These are phyloP conservation scores for Plasmodium inui DNA, from an alignment of 169 alveolate genomes.

Conservation along the genomic window DNA sequence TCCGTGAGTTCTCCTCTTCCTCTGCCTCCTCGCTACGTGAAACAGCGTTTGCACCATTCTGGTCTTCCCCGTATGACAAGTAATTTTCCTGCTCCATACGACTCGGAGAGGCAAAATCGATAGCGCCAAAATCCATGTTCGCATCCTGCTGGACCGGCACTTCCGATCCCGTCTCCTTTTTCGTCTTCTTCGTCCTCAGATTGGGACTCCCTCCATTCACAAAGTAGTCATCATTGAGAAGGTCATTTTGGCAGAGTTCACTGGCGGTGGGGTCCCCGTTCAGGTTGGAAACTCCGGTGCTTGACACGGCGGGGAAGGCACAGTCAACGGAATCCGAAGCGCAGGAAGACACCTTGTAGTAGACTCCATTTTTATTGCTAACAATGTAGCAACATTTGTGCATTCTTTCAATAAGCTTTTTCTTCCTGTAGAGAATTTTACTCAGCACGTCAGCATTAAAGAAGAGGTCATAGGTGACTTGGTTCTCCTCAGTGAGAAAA, in stretches of 20 bases:
- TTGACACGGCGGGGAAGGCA: background rate
- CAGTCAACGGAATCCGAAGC: background rate
- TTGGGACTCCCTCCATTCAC: background rate
- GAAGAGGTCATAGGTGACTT: constrained; percentile 18
- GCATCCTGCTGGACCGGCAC: background rate
- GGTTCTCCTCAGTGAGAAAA: constrained; percentile 40
- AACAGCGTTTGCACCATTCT: background rate
- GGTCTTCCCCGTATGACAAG: background rate
- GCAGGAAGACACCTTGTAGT: background rate
- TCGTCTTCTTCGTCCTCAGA: constrained; percentile 2
- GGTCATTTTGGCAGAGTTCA: background rate
- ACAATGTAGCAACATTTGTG: constrained; percentile 22
- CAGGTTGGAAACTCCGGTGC: background rate
- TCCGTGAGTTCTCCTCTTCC: background rate
- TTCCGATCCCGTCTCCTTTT: background rate
- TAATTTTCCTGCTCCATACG: background rate
- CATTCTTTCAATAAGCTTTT: constrained; percentile 24
- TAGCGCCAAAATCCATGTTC: background rate
- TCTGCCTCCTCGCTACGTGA: background rate
- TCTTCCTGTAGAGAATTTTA: constrained; percentile 48
- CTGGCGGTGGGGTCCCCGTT: background rate
- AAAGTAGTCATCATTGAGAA: constrained; percentile 23
- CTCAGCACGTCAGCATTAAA: constrained; percentile 31
- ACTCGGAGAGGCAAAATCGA: background rate
- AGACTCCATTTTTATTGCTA: constrained; percentile 47